A percentile compares a stretch with the other conserved stretches of the same genome.
phyloP scores from a whole-genome alignment of 1,284 basidiomycete genomes.

The Microbotryum scabiosae region DNA sequence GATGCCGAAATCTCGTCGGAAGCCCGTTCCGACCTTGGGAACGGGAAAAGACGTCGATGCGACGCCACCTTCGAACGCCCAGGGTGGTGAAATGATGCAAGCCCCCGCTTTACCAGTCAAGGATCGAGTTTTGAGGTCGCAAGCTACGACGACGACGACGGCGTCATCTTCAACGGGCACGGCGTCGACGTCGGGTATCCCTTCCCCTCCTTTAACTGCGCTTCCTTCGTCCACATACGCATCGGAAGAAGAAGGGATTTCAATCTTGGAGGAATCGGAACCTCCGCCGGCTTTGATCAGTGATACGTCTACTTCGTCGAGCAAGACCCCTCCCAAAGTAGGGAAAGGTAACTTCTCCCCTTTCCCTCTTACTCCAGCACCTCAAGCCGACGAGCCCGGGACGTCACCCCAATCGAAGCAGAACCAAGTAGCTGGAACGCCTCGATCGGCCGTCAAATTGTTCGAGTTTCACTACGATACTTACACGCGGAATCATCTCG shows the following conservation, averaged over 20 bases:
- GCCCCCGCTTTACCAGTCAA: too few species aligned
- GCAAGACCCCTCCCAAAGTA: constrained; percentile 1
- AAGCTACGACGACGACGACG: too few species aligned
- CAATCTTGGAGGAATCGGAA: neutral
- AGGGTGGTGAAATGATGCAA: too few species aligned
- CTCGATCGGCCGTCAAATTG: constrained; percentile 50
- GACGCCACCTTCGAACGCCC: neutral
- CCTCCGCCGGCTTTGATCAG: neutral
- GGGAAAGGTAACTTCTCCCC: neutral
- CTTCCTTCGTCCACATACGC: too few species aligned
- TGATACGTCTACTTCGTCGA: neutral
- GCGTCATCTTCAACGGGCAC: too few species aligned
- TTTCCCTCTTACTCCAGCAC: neutral
- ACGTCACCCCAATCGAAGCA: neutral
- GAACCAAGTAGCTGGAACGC: neutral
- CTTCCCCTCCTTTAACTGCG: too few species aligned
- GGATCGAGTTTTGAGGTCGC: too few species aligned
- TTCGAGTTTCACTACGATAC: constrained; percentile 92
- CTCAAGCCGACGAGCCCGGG: neutral
- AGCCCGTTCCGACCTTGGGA: neutral
- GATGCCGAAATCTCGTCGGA: constrained; percentile 1
- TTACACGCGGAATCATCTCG: constrained; percentile 81
- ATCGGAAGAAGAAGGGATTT: neutral
- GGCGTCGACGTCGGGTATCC: too few species aligned
- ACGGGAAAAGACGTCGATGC: neutral